phyloP scores from a whole-genome alignment of 2,329 filamentous ascomycete genomes.

The Cercospora brassicicola region DNA sequence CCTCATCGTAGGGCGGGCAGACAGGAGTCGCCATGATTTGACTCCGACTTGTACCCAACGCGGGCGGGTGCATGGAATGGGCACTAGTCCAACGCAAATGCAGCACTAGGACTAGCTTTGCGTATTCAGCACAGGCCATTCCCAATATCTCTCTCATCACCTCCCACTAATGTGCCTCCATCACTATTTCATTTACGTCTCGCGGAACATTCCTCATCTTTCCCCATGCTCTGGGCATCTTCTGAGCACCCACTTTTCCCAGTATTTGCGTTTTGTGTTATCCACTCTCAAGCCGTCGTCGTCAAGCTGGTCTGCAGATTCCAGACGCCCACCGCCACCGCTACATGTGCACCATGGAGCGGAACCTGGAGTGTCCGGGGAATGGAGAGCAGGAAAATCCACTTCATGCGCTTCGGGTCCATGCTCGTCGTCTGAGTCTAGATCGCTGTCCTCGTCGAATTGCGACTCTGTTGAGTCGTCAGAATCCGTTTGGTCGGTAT shows the following conservation, averaged over 20 bases:
- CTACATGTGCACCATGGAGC: slow-evolving; percentile 51
- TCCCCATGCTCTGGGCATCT: slow-evolving; percentile 43
- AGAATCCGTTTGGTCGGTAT: not conserved
- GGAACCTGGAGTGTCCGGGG: slow-evolving; percentile 47
- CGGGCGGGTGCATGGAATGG: not conserved
- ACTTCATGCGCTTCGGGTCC: slow-evolving; percentile 45
- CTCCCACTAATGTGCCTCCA: not conserved
- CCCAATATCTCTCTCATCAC: not conserved
- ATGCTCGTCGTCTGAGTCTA: slow-evolving; percentile 42
- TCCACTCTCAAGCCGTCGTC: slow-evolving; percentile 52
- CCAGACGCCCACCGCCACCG: slow-evolving; percentile 38
- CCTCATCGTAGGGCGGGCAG: not conserved
- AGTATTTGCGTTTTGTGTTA: slow-evolving; percentile 54
- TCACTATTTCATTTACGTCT: not conserved
- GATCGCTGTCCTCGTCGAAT: slow-evolving; percentile 29
- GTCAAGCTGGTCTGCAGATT: slow-evolving; percentile 48
- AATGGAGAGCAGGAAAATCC: slow-evolving; percentile 47
- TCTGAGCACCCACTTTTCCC: slow-evolving; percentile 57
- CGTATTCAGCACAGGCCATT: not conserved
- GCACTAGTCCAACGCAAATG: not conserved
- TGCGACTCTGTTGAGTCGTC: slow-evolving; percentile 9
- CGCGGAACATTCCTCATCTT: slow-evolving; percentile 10
- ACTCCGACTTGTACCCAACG: not conserved
- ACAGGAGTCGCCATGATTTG: not conserved
- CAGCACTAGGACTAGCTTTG: not conserved